Evolutionary conservation across 768 basidiomycete genomes (phyloP), one percentile per base, ranked within the genome.

Genomic region (Lactarius pseudohatsudake): DNA sequence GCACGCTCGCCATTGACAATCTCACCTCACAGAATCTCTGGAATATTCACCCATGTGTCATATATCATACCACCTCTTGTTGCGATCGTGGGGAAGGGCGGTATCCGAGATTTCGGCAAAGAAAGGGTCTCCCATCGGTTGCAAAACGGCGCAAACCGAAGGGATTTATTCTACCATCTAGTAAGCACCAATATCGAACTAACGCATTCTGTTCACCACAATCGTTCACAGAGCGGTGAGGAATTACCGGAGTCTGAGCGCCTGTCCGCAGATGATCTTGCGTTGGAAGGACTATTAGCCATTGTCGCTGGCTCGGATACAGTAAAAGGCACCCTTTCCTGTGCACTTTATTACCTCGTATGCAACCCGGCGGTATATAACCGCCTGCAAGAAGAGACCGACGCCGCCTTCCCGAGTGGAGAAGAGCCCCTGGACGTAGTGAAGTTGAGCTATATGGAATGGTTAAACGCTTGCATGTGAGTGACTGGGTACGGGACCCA

Each of bases 261-360:
- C 4, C 64, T 55, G 32, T 47, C 67, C 32, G 28, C 59, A 3
- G 34, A 41, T 0, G 59, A 32, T 18, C 34, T 82, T 20, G 66
- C 76, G 5, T 76, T 78, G 43, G 79, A 83, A 67, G 81, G 64
- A 11, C 28, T 36, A 0, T 69, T 82, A 34, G 78, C 77, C 10
- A 78, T 82, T 41, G 62, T 79, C 47, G 81, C 81, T 2, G 81
- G 81, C 15, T 76, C 80, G 0, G 81, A 82, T 62, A 81, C 81
- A 3, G 80, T 78, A 1, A 75, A 78, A 20, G 77, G 74, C 26
- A 73, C 74, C 9, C 69, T 82, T 26, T 66, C 72, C 9, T 72
- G 74, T n/a, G 41, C 79, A 0, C 70, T 80, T 38, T 79, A 75
- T 65, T 77, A 74, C 68, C 73, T 82, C 8, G 22, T 80, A 34